A percentile compares a stretch with the other conserved stretches of the same genome.
Evolutionary conservation across 495 filamentous ascomycete species (phyloP).

Genomic region (Xylaria intraflava): DNA sequence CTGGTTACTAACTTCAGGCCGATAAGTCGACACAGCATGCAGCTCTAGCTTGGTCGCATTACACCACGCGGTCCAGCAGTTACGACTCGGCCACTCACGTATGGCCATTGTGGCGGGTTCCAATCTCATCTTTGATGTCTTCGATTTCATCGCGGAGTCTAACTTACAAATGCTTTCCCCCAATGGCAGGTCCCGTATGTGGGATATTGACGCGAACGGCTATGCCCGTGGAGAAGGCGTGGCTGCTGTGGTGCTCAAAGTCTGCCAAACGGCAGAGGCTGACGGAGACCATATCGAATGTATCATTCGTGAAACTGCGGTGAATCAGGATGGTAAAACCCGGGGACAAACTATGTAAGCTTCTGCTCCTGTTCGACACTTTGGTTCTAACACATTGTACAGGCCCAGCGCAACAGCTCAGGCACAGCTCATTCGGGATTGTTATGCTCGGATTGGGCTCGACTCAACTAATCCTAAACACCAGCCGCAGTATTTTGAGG

Average conservation of each 20-base stretch:
- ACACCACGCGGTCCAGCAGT: no score
- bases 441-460: neutral
- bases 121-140: no score
- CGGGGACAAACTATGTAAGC: neutral
- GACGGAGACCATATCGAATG: slow-evolving; percentile 37
- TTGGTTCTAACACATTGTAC: no score
- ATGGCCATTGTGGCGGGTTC: no score
- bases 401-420: neutral
- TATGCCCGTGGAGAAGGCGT: slow-evolving; percentile 54
- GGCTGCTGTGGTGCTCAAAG: slow-evolving; percentile 46
- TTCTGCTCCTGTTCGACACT: no score
- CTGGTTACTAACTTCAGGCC: no score
- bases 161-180: slow-evolving; percentile 23
- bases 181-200: slow-evolving; percentile 35
- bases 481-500: slow-evolving; percentile 39
- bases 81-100: no score
- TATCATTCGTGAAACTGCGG: neutral
- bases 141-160: neutral
- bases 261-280: slow-evolving; percentile 33
- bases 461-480: neutral
- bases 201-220: slow-evolving; percentile 44
- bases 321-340: neutral
- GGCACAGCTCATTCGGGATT: neutral
- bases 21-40: no score
- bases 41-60: no score